Conservation (phyloP, 306 rosid genomes). For the Cicer bijugum region DNA sequence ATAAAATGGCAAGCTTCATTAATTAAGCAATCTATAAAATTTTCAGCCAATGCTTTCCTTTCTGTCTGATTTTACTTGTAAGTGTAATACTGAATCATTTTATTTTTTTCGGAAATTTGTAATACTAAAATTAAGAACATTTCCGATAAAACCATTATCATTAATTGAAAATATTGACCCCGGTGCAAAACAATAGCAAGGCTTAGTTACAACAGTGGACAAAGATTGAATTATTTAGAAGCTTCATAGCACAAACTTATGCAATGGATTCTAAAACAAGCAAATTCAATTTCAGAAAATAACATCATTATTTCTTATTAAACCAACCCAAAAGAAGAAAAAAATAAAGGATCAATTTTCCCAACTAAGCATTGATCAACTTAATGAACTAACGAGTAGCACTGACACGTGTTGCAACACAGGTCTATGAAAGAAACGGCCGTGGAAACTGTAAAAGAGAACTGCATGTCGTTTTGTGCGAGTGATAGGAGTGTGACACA, state of each 20-base stretch:
- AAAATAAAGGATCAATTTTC: not conserved
- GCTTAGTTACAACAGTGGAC: not conserved
- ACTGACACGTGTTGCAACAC: not conserved
- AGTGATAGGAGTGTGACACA: not conserved
- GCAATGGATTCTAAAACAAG: constrained; percentile 1
- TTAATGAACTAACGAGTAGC: constrained; percentile 30
- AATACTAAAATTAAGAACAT: constrained; percentile 5
- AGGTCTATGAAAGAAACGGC: not conserved
- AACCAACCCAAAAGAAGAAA: constrained; percentile 11
- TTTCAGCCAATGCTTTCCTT: not conserved
- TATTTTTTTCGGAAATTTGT: too few species aligned
- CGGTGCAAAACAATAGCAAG: constrained; percentile 13
- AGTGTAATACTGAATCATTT: too few species aligned
- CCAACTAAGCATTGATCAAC: constrained; percentile 17
- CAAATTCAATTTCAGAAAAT: constrained; percentile 1
- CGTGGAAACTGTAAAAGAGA: not conserved
- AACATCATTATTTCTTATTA: not conserved
- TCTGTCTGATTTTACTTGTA: not conserved
- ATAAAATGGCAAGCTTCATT: not conserved
- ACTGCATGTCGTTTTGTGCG: not conserved
- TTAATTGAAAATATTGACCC: not conserved
- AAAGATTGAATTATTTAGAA: not conserved
- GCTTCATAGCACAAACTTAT: constrained; percentile 12
- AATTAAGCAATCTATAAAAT: not conserved
- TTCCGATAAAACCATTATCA: not conserved